Percentiles rank a stretch among this genome's conserved stretches.
These are phyloP conservation scores for Trichaptum fuscoviolaceum DNA, from an alignment of 768 basidiomycete genomes.

Conservation along the genomic window DNA sequence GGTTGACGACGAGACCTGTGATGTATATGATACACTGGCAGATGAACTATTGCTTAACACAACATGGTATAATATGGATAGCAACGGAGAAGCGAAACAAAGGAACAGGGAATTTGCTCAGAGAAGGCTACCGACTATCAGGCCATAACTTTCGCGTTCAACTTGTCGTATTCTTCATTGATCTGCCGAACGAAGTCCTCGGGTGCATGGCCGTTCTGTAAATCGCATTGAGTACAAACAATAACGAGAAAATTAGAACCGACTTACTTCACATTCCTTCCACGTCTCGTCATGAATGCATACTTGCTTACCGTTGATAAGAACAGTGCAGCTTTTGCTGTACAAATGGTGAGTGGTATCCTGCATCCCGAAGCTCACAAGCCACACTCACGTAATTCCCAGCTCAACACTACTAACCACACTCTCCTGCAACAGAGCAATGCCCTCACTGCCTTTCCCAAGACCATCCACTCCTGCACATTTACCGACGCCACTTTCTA, in stretches of 20 bases:
- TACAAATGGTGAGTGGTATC: conserved; percentile 5
- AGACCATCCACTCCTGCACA: conserved; percentile 63
- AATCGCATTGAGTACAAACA: conserved; percentile 4
- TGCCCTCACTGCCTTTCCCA: conserved; percentile 58
- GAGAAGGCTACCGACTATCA: not conserved
- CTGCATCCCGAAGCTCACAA: conserved; percentile 2
- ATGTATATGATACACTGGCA: not conserved
- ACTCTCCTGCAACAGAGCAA: conserved; percentile 59
- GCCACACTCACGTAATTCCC: conserved; percentile 49
- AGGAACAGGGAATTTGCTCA: too few species aligned
- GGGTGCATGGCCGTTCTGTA: conserved; percentile 66
- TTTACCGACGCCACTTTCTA: conserved; percentile 43
- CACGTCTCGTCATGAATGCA: conserved; percentile 76
- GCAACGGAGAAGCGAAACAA: too few species aligned
- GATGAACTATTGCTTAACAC: not conserved
- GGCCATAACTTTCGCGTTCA: conserved; percentile 41
- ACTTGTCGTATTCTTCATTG: conserved; percentile 59
- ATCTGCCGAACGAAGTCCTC: conserved; percentile 77
- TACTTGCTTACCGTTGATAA: conserved; percentile 62
- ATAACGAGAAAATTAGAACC: conserved; percentile 17
- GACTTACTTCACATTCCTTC: conserved; percentile 71
- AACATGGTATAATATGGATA: too few species aligned
- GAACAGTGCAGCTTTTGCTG: conserved; percentile 84
- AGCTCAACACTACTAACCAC: conserved; percentile 36
- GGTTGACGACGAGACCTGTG: conserved; percentile 22